A percentile compares a stretch with the other conserved stretches of the same genome.
Evolutionary conservation across 2,329 filamentous ascomycete species (phyloP).

Genomic region (Kalaharituber pfeilii): DNA sequence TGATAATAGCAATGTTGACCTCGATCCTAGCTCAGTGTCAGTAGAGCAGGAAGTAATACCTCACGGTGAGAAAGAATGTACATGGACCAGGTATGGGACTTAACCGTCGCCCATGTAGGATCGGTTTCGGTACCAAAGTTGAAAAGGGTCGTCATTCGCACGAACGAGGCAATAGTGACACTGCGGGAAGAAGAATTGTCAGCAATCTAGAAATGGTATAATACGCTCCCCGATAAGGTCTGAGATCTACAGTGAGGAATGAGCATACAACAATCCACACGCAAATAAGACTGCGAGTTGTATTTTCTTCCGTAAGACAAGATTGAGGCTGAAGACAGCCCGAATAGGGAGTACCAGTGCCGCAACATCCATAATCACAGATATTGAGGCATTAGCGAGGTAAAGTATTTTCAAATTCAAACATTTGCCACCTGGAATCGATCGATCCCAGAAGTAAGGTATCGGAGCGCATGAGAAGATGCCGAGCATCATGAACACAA

Average conservation of each 20-base stretch:
- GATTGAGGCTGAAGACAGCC: constrained; percentile 31
- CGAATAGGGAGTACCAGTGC: constrained; percentile 36
- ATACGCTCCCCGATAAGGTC: neutral
- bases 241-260: neutral
- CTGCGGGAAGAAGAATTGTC: neutral
- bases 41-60: neutral
- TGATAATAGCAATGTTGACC: constrained; percentile 13
- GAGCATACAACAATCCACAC: constrained; percentile 26
- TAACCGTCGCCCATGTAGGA: neutral
- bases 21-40: constrained; percentile 4
- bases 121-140: neutral
- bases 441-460: constrained; percentile 24
- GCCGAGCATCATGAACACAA: constrained; percentile 27
- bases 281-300: constrained; percentile 34
- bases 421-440: constrained; percentile 26
- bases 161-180: neutral
- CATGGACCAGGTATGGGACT: constrained; percentile 1
- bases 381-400: constrained; percentile 39
- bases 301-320: constrained; percentile 34
- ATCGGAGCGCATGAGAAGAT: constrained; percentile 29
- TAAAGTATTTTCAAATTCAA: constrained; percentile 35
- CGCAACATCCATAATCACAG: constrained; percentile 42
- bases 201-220: no score
- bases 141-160: neutral
- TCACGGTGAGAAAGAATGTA: neutral